phyloP scores from a whole-genome alignment of 352 stramenopile species.

The Phytophthora rubi region DNA sequence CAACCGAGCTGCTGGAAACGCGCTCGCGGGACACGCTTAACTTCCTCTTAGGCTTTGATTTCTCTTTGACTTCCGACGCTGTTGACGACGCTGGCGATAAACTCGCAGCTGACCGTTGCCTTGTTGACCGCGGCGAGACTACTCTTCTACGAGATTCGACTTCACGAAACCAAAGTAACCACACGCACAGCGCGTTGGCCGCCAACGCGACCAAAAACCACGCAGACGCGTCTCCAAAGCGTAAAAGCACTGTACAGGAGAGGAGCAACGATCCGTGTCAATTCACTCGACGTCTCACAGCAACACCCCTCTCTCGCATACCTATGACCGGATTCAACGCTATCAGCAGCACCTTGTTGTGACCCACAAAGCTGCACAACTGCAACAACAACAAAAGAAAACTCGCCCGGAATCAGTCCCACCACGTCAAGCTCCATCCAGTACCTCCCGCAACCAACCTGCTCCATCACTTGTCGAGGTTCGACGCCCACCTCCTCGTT shows the following conservation, averaged over 20 bases:
- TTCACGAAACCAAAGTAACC: constrained; percentile 50
- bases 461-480: background rate
- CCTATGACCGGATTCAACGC: constrained; percentile 51
- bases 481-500: background rate
- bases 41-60: constrained; percentile 8
- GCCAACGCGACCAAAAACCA: constrained; percentile 37
- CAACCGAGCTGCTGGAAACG: constrained; percentile 5
- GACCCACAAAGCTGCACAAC: constrained; percentile 22
- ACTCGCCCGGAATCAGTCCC: too few species aligned
- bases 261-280: background rate
- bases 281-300: background rate
- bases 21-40: constrained; percentile 7
- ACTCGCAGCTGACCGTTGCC: constrained; percentile 3
- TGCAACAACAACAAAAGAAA: constrained; percentile 2
- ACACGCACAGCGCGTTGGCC: constrained; percentile 51
- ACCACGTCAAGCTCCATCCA: background rate
- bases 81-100: constrained; percentile 10
- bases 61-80: constrained; percentile 17
- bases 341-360: constrained; percentile 44
- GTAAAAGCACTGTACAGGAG: constrained; percentile 44
- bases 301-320: constrained; percentile 10
- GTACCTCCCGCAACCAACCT: background rate
- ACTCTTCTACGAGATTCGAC: constrained; percentile 4
- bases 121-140: background rate
- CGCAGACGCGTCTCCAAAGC: constrained; percentile 42